Percentiles rank a stretch among this genome's conserved stretches.
Conservation (phyloP, 108 stramenopile genomes). For the Pseudonitzschia delicatissima region DNA sequence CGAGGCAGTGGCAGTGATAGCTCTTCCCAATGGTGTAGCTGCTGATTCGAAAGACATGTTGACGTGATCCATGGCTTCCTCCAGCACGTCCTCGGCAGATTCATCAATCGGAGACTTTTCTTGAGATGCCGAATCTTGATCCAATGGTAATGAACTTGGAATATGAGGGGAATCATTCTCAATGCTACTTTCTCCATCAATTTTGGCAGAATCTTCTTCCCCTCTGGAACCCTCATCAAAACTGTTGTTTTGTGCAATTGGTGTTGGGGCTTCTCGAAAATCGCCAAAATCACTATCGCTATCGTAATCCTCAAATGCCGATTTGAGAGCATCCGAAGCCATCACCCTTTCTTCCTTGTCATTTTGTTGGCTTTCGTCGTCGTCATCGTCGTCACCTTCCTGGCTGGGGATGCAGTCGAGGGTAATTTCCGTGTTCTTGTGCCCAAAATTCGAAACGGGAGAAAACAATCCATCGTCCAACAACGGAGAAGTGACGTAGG, state of each 20-base stretch:
- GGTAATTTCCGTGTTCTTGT: no score
- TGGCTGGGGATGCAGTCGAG: no score
- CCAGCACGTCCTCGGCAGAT: no score
- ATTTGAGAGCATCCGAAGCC: neutral
- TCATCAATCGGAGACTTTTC: no score
- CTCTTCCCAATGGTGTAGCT: no score
- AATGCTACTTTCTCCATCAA: neutral
- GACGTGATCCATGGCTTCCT: no score
- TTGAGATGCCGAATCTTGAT: no score
- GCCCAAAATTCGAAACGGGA: no score
- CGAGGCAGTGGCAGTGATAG: no score
- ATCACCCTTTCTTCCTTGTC: neutral
- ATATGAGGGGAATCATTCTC: neutral
- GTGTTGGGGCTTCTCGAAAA: constrained; percentile 22
- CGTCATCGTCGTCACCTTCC: neutral
- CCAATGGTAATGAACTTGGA: no score
- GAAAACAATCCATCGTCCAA: no score
- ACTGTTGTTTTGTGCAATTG: neutral
- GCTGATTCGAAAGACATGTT: no score
- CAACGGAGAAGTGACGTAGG: neutral
- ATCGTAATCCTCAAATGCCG: neutral
- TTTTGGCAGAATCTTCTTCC: neutral
- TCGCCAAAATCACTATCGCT: constrained; percentile 24
- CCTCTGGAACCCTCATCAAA: neutral
- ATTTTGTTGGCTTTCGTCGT: neutral